Evolutionary conservation across 306 rosid species (phyloP).

Genomic region (Citrullus mucosospermus): DNA sequence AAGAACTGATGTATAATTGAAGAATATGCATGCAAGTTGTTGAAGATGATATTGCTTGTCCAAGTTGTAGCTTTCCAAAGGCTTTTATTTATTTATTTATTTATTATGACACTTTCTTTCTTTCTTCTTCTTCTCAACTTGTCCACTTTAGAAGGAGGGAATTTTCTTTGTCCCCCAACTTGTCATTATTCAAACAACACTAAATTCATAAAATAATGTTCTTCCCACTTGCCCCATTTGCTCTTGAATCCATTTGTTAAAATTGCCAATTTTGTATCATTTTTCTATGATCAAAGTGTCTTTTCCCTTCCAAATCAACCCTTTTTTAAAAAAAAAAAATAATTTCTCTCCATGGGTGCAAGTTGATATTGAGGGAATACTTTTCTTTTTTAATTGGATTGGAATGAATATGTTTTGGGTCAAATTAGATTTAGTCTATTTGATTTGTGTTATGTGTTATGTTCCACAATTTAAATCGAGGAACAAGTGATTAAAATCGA

Average conservation of each 20-base stretch:
- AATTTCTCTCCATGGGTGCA: neutral
- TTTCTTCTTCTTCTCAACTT: conserved; percentile 6
- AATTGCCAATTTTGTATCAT: neutral
- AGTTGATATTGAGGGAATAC: neutral
- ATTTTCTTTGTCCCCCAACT: neutral
- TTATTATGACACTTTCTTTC: neutral
- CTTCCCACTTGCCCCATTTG: conserved; percentile 2
- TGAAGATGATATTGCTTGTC: neutral
- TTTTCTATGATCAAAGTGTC: neutral
- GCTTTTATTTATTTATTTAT: neutral
- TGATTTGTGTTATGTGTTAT: too few species aligned
- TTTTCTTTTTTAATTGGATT: neutral
- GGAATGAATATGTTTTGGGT: neutral
- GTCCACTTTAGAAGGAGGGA: conserved; percentile 1
- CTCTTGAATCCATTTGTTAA: neutral
- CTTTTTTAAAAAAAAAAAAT: neutral
- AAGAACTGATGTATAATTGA: neutral
- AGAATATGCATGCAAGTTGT: neutral
- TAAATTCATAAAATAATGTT: neutral
- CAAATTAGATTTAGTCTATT: neutral
- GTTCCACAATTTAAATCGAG: too few species aligned
- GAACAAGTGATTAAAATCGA: neutral
- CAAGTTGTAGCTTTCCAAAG: neutral
- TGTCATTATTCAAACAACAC: neutral
- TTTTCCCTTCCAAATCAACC: neutral